Percentiles rank a stretch among this genome's conserved stretches.
Evolutionary conservation across 768 basidiomycete species (phyloP).

Genomic region (Boletus pseudopeckii): DNA sequence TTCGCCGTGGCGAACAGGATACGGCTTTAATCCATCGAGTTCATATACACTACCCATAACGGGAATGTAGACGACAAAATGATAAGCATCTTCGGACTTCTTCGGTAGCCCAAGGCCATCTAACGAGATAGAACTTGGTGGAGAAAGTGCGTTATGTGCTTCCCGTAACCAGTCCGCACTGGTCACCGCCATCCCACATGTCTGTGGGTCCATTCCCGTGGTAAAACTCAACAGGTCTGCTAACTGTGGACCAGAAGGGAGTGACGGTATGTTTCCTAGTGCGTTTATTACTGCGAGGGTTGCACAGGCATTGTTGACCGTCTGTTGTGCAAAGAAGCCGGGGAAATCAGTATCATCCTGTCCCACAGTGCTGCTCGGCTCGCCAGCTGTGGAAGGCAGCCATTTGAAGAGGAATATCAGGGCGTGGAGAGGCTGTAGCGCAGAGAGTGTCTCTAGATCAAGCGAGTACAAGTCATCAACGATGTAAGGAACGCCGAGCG

Average conservation of each 20-base stretch:
- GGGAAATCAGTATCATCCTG: conserved; percentile 72
- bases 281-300: conserved; percentile 94
- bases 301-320: conserved; percentile 95
- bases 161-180: conserved; percentile 77
- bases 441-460: conserved; percentile 67
- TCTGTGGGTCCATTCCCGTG: conserved; percentile 83
- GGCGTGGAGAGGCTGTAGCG: conserved; percentile 80
- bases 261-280: conserved; percentile 72
- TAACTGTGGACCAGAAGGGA: conserved; percentile 64
- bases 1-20: conserved; percentile 78
- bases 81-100: conserved; percentile 83
- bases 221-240: conserved; percentile 75
- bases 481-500: conserved; percentile 77
- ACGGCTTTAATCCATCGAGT: conserved; percentile 82
- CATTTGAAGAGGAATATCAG: conserved; percentile 97
- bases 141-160: conserved; percentile 91
- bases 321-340: conserved; percentile 91
- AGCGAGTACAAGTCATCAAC: conserved; percentile 89
- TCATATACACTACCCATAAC: conserved; percentile 83
- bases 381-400: conserved; percentile 53
- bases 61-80: conserved; percentile 94
- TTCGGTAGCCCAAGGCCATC: conserved; percentile 75
- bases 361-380: conserved; percentile 42
- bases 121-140: conserved; percentile 82
- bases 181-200: conserved; percentile 75